Conservation (phyloP, 2,329 filamentous ascomycete genomes). For the Cytospora piceae region DNA sequence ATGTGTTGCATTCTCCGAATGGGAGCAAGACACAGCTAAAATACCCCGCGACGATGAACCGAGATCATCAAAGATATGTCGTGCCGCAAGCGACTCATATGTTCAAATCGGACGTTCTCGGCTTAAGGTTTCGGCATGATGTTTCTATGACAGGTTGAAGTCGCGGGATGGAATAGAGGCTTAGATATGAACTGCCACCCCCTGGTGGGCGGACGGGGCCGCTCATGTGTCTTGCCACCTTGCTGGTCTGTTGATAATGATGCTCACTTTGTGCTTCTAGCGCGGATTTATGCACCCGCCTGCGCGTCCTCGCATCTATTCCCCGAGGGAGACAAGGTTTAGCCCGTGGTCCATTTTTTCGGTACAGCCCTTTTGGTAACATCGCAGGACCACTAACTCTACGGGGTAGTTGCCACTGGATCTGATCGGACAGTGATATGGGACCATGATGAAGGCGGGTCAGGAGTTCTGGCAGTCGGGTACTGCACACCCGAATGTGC, state of each 20-base stretch:
- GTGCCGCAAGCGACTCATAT: not conserved
- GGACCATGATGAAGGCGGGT: not conserved
- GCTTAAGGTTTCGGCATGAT: not conserved
- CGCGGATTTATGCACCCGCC: not conserved
- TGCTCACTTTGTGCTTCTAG: not conserved
- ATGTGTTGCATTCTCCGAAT: not conserved
- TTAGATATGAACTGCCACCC: not conserved
- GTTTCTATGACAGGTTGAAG: not conserved
- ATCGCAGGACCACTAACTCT: not conserved
- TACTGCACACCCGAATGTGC: not conserved
- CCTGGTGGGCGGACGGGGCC: not conserved
- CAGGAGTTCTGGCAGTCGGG: too few relatives aligned
- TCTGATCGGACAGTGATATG: not conserved
- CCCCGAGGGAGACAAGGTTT: not conserved
- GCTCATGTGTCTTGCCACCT: not conserved
- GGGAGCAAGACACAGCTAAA: not conserved
- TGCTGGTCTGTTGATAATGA: conserved; percentile 2
- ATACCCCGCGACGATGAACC: not conserved
- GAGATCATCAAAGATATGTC: not conserved
- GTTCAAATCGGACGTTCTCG: not conserved
- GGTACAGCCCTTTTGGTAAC: not conserved
- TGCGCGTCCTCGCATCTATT: not conserved
- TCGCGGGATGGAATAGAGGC: not conserved
- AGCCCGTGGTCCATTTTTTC: not conserved
- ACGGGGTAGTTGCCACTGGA: not conserved